Conservation (phyloP, 495 filamentous ascomycete species). For the Podospora pseudoanserina region DNA sequence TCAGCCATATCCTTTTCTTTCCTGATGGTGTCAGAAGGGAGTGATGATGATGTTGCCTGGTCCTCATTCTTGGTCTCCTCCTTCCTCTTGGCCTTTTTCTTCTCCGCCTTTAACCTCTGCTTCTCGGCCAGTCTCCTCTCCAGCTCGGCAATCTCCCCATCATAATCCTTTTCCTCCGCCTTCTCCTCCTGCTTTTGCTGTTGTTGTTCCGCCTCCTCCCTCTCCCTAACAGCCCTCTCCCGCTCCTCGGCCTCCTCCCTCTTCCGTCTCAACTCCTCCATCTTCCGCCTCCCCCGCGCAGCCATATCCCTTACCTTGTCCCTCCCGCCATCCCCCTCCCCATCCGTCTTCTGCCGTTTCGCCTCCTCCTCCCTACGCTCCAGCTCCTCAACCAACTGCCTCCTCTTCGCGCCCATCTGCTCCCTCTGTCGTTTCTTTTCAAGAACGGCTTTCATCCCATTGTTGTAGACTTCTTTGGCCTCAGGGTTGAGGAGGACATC, state of each 20-base stretch:
- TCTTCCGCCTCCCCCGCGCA: constrained; percentile 25
- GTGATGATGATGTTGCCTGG: constrained; percentile 2
- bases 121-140: constrained; percentile 34
- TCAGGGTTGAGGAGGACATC: constrained; percentile 40
- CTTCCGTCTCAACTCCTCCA: constrained; percentile 36
- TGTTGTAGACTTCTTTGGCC: constrained; percentile 42
- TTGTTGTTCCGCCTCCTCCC: background rate
- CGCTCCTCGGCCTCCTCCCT: constrained; percentile 42
- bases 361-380: constrained; percentile 33
- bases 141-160: constrained; percentile 40
- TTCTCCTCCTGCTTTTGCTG: constrained; percentile 6
- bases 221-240: constrained; percentile 20
- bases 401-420: constrained; percentile 31
- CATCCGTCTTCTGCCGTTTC: constrained; percentile 24
- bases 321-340: constrained; percentile 10
- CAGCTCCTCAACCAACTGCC: constrained; percentile 38
- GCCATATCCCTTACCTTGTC: constrained; percentile 25
- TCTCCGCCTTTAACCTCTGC: constrained; percentile 34
- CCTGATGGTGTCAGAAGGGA: background rate
- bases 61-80: constrained; percentile 28
- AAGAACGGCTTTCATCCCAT: constrained; percentile 38
- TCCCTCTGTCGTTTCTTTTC: constrained; percentile 32
- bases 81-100: constrained; percentile 30
- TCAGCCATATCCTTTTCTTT: constrained; percentile 32
- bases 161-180: constrained; percentile 28